Evolutionary conservation across 768 basidiomycete genomes (phyloP), one percentile per base, ranked within the genome.

Genomic region (Leccinum uliginosum): DNA sequence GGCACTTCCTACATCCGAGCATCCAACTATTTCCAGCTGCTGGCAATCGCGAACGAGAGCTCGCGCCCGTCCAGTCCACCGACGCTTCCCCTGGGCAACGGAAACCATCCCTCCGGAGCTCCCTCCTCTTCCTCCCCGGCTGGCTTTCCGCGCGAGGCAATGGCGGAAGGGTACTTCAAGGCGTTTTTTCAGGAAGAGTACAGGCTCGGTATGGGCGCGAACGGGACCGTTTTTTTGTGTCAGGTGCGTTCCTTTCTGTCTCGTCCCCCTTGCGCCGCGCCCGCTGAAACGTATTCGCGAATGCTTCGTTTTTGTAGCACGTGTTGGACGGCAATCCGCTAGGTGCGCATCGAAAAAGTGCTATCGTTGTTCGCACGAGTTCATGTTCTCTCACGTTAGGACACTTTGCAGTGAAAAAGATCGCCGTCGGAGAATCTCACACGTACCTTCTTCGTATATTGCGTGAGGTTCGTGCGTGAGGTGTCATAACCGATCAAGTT

Each of bases 361-460:
- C 23, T 43, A 12, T 58, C 40, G 6, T 27, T 59, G 26, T 52
- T 23, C 54, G 34, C 38, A 24, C 19, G 11, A 15, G 56, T 49
- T 47, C 46, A 32, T 45, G 6, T 7, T 30, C 52, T 34, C 7
- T 55, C 48, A 26, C 43, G 55, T 23, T 61, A 83, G 90, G 90
- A 27, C 87, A 86, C 62, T 97, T 95, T 69, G 95, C 95, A 0
- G 90, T 97, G 48, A 98, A 98, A 76, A 98, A 97, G 71, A 93
- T 98, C 21, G 93, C 96, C 0, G 90, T 98, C 0, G 94, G 94
- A 49, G 84, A 91, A 66, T 95, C 92, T 0, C 89, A 93, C 62
- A 79, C 85, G 2, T 95, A 95, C 74, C 77, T 96, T 6, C 73
- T 93, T 40, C 86, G 85, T 50, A 93, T 91, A 54, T 75, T 95